Evolutionary conservation across 1,284 basidiomycete genomes (phyloP), one percentile per base, ranked within the genome.

Genomic region (Tetrapyrgos nigripes): DNA sequence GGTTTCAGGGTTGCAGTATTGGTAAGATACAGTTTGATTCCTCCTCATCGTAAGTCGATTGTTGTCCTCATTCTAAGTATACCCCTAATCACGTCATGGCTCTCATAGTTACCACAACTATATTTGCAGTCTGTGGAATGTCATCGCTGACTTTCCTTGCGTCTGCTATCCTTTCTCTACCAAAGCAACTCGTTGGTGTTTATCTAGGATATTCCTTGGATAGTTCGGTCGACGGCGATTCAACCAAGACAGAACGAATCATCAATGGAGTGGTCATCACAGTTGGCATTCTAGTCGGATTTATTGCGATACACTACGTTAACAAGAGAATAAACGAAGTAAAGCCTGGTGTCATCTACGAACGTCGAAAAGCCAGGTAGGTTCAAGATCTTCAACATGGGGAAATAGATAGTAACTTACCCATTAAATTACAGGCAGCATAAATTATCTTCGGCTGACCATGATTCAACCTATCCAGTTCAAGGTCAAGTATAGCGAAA

Each of bases 41-140:
- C 93, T 1, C 91, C 91, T 23, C 87, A 88, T 64, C 88, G 86
- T 87, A 67, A 43, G 84, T 50, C 76, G 5, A 53, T n/a, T 28
- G 31, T 37, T 47, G 37, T 33, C 48, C 21, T 17, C 43, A 8
- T 40, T 14, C 19, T 1, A 29, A 4, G n/a, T 37, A 3, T 19
- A 3, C 13, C 14, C 14, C 21, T 46, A 19, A 31, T 27, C 9
- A 29, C 44, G 21, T 46, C 21, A 24, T 9, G 13, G 17, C 45
- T 50, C n/a, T 33, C 40, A 31, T 55, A 81, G 79, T 88, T 67
- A 87, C 86, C 0, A 91, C 91, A 1, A 89, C 89, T n/a, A 83
- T 93, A 4, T 94, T 94, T 71, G 84, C 91, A 0, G 91, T 91
- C 0, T 92, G 89, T 68, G 91, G 90, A 44, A 92, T 93, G 87